Percentiles rank a stretch among this genome's conserved stretches.
Conservation (phyloP, 495 filamentous ascomycete species). For the Polyplosphaeria fusca region DNA sequence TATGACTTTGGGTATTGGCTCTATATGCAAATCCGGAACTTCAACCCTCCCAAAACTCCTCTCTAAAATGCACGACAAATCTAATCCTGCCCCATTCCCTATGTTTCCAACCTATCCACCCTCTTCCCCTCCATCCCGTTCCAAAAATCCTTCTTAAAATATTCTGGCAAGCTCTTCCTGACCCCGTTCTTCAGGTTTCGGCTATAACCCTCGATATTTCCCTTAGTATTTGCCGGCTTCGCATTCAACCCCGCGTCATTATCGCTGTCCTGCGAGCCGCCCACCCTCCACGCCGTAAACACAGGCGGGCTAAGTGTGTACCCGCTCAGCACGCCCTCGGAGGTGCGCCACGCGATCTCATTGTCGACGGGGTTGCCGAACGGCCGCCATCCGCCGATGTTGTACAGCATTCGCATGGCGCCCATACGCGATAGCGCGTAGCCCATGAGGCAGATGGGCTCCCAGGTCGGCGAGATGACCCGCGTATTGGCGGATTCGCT, state of each 20-base stretch:
- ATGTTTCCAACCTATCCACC: too few relatives aligned
- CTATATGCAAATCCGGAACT: too few relatives aligned
- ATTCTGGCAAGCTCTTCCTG: conserved; percentile 11
- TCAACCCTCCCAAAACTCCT: too few relatives aligned
- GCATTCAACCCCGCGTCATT: conserved; percentile 15
- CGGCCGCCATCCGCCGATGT: conserved; percentile 21
- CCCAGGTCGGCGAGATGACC: conserved; percentile 12
- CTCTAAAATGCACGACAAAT: too few relatives aligned
- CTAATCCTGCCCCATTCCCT: too few relatives aligned
- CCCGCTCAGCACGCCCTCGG: conserved; percentile 18
- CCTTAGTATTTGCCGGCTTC: neutral
- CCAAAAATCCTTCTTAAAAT: conserved; percentile 27
- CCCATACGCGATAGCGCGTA: conserved; percentile 22
- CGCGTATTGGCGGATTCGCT: conserved; percentile 7
- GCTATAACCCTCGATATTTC: conserved; percentile 15
- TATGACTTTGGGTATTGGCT: too few relatives aligned
- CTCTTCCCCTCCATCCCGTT: conserved; percentile 13
- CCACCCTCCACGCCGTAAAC: conserved; percentile 14
- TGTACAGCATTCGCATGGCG: conserved; percentile 29
- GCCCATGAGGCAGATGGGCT: conserved; percentile 24
- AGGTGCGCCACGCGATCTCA: conserved; percentile 14
- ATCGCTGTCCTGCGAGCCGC: conserved; percentile 13
- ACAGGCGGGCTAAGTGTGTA: conserved; percentile 23
- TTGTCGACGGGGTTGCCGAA: conserved; percentile 17
- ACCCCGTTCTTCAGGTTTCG: conserved; percentile 11